phyloP scores from a whole-genome alignment of 1,284 basidiomycete species.

The Leccinum angustisporum region DNA sequence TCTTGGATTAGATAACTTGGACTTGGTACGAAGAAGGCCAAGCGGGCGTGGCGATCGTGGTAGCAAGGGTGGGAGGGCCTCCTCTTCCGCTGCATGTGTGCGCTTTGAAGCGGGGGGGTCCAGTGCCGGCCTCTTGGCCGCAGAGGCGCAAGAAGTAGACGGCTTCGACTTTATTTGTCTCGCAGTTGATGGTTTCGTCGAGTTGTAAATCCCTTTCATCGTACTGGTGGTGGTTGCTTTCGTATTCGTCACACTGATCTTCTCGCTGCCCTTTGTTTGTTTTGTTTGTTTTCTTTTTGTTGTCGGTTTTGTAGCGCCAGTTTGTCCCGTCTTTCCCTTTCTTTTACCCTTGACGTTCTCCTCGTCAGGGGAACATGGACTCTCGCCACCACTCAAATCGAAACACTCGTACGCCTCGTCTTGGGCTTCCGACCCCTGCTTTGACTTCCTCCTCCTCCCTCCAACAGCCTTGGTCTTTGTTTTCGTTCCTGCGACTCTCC shows the following conservation, averaged over 20 bases:
- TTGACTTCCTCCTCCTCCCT: conserved; percentile 22
- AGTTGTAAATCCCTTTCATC: conserved; percentile 17
- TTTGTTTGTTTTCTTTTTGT: too few species aligned
- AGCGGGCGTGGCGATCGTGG: conserved; percentile 27
- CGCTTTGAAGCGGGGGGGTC: not conserved
- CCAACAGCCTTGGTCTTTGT: conserved; percentile 6
- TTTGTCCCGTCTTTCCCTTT: conserved; percentile 1
- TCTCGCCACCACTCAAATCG: conserved; percentile 28
- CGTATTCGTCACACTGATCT: not conserved
- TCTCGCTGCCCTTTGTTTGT: not conserved
- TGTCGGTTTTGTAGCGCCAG: not conserved
- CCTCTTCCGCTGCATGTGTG: conserved; percentile 11
- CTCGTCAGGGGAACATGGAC: conserved; percentile 23
- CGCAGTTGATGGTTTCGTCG: conserved; percentile 14
- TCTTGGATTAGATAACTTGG: conserved; percentile 4
- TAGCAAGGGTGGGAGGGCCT: conserved; percentile 7
- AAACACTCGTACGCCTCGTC: conserved; percentile 33
- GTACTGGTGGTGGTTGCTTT: conserved; percentile 7
- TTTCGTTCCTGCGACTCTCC: conserved; percentile 5
- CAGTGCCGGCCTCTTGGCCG: conserved; percentile 1
- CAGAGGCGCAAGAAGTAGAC: not conserved
- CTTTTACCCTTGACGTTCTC: conserved; percentile 7
- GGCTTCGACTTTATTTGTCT: conserved; percentile 11
- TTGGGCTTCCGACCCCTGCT: conserved; percentile 28
- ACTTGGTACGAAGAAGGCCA: conserved; percentile 27